A percentile compares a stretch with the other conserved stretches of the same genome.
These are phyloP conservation scores for Candida labiduridarum DNA, from an alignment of 1,139 yeast species.

Conservation along the genomic window DNA sequence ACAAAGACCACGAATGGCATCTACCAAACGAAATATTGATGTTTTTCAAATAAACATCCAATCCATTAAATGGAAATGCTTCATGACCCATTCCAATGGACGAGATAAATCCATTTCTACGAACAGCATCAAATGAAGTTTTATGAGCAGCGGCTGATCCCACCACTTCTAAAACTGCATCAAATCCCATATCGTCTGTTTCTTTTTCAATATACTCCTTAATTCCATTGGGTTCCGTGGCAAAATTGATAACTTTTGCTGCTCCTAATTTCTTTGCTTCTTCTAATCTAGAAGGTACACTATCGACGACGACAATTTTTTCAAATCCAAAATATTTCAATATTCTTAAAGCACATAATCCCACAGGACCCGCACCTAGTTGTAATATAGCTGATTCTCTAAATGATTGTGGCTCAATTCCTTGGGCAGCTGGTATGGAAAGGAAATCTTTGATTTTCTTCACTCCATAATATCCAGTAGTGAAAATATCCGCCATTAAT, in stretches of 20 bases:
- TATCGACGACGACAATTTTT: constrained; percentile 53
- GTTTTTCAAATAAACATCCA: constrained; percentile 61
- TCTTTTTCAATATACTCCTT: constrained; percentile 26
- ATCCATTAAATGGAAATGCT: constrained; percentile 57
- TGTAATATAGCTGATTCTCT: constrained; percentile 48
- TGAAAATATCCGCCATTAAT: constrained; percentile 67
- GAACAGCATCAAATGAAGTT: constrained; percentile 54
- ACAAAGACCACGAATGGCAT: constrained; percentile 63
- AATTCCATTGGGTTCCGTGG: constrained; percentile 31
- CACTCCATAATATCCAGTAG: constrained; percentile 64
- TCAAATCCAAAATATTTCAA: constrained; percentile 50
- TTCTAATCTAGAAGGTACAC: constrained; percentile 48
- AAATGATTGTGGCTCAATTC: constrained; percentile 19
- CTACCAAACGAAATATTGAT: constrained; percentile 63
- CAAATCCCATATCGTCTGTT: constrained; percentile 48
- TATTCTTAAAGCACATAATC: constrained; percentile 54
- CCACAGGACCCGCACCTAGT: constrained; percentile 69
- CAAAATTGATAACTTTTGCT: constrained; percentile 41
- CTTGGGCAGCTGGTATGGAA: constrained; percentile 23
- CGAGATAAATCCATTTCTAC: constrained; percentile 61
- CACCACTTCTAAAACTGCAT: constrained; percentile 61
- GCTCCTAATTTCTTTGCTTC: constrained; percentile 52
- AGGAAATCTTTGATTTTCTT: constrained; percentile 50
- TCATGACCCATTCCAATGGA: constrained; percentile 68
- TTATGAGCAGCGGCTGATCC: constrained; percentile 54